These are phyloP conservation scores for Jackrogersella minutella DNA, from an alignment of 495 filamentous ascomycete genomes.

Conservation along the genomic window DNA sequence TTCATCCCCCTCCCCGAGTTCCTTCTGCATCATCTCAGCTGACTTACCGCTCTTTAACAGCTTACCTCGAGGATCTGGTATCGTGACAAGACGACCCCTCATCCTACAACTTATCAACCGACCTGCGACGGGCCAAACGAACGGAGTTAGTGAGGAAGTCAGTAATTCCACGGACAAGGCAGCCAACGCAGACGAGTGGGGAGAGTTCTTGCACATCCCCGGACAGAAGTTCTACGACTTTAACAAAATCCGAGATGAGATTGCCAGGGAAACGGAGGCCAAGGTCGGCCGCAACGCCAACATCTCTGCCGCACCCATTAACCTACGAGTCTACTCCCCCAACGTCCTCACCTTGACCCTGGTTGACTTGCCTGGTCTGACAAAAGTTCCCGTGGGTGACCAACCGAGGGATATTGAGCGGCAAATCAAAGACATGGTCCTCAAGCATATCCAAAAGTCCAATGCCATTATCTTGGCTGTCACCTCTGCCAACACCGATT, in stretches of 20 bases:
- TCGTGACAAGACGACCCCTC: slow-evolving; percentile 94
- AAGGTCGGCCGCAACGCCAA: slow-evolving; percentile 97
- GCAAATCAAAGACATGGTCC: slow-evolving; percentile 97
- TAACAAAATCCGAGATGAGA: slow-evolving; percentile 99
- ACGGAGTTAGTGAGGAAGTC: slow-evolving; percentile 79
- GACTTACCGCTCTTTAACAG: slow-evolving; percentile 55
- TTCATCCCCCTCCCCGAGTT: slow-evolving; percentile 1
- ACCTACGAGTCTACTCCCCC: slow-evolving; percentile 95
- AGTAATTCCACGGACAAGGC: slow-evolving; percentile 73
- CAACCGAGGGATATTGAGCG: slow-evolving; percentile 98
- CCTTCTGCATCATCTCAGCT: slow-evolving; percentile 10
- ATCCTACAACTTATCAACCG: slow-evolving; percentile 98
- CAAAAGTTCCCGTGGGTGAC: slow-evolving; percentile 97
- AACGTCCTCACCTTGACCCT: slow-evolving; percentile 98
- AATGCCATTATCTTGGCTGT: slow-evolving; percentile 99
- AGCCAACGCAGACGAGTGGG: slow-evolving; percentile 94
- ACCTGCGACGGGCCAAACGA: slow-evolving; percentile 65
- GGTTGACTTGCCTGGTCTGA: slow-evolving; percentile 96
- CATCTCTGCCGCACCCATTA: slow-evolving; percentile 95
- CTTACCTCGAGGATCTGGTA: slow-evolving; percentile 96
- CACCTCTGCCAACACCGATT: slow-evolving; percentile 94
- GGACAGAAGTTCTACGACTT: slow-evolving; percentile 99
- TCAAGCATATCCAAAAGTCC: slow-evolving; percentile 97
- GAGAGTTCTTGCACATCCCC: slow-evolving; percentile 98
- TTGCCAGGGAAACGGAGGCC: slow-evolving; percentile 92